Base-by-base conservation (phyloP, 2,329 filamentous ascomycete species). In the Hypoxylon sp. region DNA sequence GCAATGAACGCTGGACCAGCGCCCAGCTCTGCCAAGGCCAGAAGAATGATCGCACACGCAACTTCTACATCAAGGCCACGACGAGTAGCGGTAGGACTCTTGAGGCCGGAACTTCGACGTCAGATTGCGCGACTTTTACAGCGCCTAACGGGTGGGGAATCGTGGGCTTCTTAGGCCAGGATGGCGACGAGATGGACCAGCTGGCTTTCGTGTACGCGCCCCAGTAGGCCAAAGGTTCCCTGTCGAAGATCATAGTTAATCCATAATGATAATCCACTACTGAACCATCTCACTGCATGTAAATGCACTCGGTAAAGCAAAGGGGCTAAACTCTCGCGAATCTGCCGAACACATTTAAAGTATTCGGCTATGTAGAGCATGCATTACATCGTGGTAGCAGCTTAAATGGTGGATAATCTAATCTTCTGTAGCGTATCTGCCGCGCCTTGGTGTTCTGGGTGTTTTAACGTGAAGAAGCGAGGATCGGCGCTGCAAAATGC, bases 181-280 rank as follows among this genome's bases (percentile, higher is more conserved):
- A 74, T 65, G 87, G 85, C 0, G 84, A 87, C 63, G 86, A 88
- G 77, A 72, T 89, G 48, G 87, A 89, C 74, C 82, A 84, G 74
- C 72, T 89, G 38, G 86, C 76, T 0, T 83, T 86, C 65, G 75
- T 84, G 28, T 85, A 82, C 66, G 82, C 80, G 17, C 80, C 80
- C 14, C 77, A 79, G 73, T 83, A 77, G 63, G 30, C 32, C 13
- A 14, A 25, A 46, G 25, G 5, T 21, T 32, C 32, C 25, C 41
- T 55, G 17, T 36, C 49, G 30, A n/a, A 46, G 28, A 43, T n/a
- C 21, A 25, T 63, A 63, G 48, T 46, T 46, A 48, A 58, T 50
- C 41, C 34, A 53, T 49, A 56, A 57, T 60, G 13, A 19, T 56
- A 63, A 60, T 55, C 28, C 49, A 21, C 19, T 28, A 36, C 30